Evolutionary conservation across 768 basidiomycete genomes (phyloP).

Genomic region (Mycena floridula): DNA sequence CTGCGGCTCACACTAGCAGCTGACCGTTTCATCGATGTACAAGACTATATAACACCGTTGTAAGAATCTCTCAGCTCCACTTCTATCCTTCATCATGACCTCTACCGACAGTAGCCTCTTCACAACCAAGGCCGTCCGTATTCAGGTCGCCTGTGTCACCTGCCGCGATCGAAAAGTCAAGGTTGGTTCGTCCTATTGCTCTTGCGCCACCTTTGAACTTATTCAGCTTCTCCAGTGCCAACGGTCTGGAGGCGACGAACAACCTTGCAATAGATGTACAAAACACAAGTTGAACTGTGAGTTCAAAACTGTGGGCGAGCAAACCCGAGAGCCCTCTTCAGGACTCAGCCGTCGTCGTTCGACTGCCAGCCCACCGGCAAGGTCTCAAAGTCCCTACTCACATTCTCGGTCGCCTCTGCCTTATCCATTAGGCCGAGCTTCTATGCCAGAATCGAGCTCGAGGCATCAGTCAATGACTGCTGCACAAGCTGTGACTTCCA

Average conservation of each 20-base stretch:
- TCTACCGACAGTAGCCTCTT: no score
- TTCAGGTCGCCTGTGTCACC: background rate
- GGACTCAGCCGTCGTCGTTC: background rate
- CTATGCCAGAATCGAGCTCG: background rate
- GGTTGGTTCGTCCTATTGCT: no score
- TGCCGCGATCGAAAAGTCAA: background rate
- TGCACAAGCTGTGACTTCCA: background rate
- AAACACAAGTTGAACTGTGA: background rate
- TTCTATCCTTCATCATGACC: no score
- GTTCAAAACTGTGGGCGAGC: background rate
- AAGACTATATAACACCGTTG: no score
- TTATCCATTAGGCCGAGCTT: background rate
- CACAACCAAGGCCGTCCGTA: no score
- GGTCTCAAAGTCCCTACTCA: background rate
- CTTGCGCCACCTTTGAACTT: no score
- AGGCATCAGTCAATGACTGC: background rate
- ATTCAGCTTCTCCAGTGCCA: no score
- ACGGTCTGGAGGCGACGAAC: background rate
- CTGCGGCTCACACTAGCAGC: no score
- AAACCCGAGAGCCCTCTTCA: background rate
- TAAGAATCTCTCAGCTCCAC: no score
- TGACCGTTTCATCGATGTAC: no score
- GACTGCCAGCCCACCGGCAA: background rate
- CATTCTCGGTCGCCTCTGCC: background rate
- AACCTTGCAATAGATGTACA: background rate